These are phyloP conservation scores for Eucalyptus melliodora DNA, from an alignment of 345 rosid genomes.

Conservation along the genomic window DNA sequence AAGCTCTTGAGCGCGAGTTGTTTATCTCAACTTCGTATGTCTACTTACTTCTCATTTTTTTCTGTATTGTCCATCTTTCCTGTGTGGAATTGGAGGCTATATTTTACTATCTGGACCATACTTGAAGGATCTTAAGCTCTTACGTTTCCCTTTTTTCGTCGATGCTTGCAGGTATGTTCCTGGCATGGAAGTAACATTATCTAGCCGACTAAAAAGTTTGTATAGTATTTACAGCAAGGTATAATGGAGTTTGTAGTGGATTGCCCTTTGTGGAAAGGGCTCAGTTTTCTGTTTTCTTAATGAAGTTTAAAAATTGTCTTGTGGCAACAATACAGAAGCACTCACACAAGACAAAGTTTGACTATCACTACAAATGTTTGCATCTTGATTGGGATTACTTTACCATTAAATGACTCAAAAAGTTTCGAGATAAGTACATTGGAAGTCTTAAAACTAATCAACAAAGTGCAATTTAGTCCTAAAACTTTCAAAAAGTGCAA, in stretches of 20 bases:
- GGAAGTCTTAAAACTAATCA: no score
- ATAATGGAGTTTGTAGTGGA: background rate
- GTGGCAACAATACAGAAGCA: background rate
- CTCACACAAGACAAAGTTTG: background rate
- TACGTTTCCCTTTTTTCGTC: background rate
- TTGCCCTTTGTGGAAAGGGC: background rate
- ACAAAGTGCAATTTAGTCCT: no score
- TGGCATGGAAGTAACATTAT: conserved; percentile 69
- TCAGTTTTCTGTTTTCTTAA: background rate
- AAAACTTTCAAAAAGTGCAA: no score
- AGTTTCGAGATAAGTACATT: background rate
- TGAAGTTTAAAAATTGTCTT: background rate
- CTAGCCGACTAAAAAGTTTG: conserved; percentile 59
- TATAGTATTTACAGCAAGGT: conserved; percentile 68
- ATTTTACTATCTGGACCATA: background rate
- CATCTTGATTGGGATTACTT: background rate
- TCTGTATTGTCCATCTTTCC: background rate
- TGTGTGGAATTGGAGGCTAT: background rate
- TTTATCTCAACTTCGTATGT: conserved; percentile 59
- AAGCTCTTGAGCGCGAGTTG: conserved; percentile 52
- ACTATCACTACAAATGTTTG: background rate
- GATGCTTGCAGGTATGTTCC: conserved; percentile 50
- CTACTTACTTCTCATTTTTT: background rate
- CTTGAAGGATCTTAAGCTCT: background rate
- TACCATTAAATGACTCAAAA: background rate